Evolutionary conservation across 2,329 filamentous ascomycete genomes (phyloP).

Genomic region (Alternaria burnsii): DNA sequence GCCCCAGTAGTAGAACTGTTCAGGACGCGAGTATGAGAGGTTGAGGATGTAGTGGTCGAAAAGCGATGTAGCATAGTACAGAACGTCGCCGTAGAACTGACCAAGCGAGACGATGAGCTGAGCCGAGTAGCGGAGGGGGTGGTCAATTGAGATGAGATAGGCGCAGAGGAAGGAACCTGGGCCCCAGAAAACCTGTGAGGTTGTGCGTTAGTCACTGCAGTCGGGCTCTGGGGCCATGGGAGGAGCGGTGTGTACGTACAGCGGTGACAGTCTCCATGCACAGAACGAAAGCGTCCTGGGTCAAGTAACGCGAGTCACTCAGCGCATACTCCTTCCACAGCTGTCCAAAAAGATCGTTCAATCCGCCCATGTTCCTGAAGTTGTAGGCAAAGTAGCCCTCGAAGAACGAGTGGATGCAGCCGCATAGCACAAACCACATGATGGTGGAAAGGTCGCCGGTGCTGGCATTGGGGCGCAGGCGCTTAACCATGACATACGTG

Average conservation of each 20-base stretch:
- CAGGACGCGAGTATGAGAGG: slow-evolving; percentile 66
- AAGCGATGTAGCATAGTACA: slow-evolving; percentile 71
- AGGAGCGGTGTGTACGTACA: slow-evolving; percentile 57
- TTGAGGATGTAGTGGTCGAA: slow-evolving; percentile 66
- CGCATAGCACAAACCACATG: slow-evolving; percentile 80
- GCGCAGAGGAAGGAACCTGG: slow-evolving; percentile 67
- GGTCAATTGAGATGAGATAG: slow-evolving; percentile 61
- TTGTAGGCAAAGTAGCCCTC: slow-evolving; percentile 84
- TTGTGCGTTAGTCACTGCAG: slow-evolving; percentile 5
- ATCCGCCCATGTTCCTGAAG: slow-evolving; percentile 69
- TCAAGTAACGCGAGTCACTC: slow-evolving; percentile 87
- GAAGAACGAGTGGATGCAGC: slow-evolving; percentile 79
- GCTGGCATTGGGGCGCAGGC: slow-evolving; percentile 62
- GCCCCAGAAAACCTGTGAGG: slow-evolving; percentile 66
- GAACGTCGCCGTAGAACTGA: slow-evolving; percentile 69
- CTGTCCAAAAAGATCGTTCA: slow-evolving; percentile 79
- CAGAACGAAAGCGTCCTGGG: slow-evolving; percentile 79
- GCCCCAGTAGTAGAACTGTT: slow-evolving; percentile 70
- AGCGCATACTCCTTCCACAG: slow-evolving; percentile 93
- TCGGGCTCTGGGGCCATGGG: not conserved
- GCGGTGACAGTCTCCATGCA: slow-evolving; percentile 86
- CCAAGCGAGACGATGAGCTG: slow-evolving; percentile 69
- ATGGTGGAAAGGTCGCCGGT: slow-evolving; percentile 66
- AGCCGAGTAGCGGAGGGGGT: slow-evolving; percentile 66
- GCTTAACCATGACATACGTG: slow-evolving; percentile 64